Evolutionary conservation across 2,329 filamentous ascomycete species (phyloP).

Genomic region (Cladophialophora immunda): DNA sequence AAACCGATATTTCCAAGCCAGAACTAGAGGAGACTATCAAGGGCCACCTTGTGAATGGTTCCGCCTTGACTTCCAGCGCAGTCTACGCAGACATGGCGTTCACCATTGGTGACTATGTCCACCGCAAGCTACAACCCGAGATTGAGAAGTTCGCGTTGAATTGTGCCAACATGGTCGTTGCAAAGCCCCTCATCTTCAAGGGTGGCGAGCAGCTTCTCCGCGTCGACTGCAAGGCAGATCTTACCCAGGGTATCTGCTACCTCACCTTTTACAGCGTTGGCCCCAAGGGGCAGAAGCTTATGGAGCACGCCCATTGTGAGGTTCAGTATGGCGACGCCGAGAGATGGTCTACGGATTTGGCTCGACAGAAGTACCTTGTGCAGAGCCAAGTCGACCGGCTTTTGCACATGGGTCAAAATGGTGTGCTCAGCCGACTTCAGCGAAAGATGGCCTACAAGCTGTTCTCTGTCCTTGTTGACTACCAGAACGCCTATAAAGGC

Average conservation of each 20-base stretch:
- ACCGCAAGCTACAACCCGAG: slow-evolving; percentile 47
- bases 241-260: slow-evolving; percentile 21
- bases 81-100: slow-evolving; percentile 44
- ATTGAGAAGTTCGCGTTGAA: slow-evolving; percentile 46
- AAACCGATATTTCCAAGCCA: slow-evolving; percentile 35
- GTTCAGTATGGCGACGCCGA: slow-evolving; percentile 47
- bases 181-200: slow-evolving; percentile 67
- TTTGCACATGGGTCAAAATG: slow-evolving; percentile 12
- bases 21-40: slow-evolving; percentile 37
- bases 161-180: slow-evolving; percentile 48
- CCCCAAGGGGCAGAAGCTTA: slow-evolving; percentile 62
- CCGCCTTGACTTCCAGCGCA: slow-evolving; percentile 40
- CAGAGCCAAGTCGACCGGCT: slow-evolving; percentile 37
- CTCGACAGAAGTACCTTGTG: slow-evolving; percentile 39
- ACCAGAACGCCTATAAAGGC: slow-evolving; percentile 44
- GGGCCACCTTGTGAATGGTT: slow-evolving; percentile 42
- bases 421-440: slow-evolving; percentile 14
- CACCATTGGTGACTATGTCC: slow-evolving; percentile 42
- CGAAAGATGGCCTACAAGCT: slow-evolving; percentile 45
- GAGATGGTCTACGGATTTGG: slow-evolving; percentile 35
- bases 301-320: slow-evolving; percentile 69
- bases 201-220: slow-evolving; percentile 16
- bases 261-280: slow-evolving; percentile 17
- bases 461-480: slow-evolving; percentile 46
- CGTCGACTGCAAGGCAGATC: slow-evolving; percentile 5